Evolutionary conservation across 495 filamentous ascomycete genomes (phyloP), one percentile per base, ranked within the genome.

Genomic region (Aspergillus ostianus): DNA sequence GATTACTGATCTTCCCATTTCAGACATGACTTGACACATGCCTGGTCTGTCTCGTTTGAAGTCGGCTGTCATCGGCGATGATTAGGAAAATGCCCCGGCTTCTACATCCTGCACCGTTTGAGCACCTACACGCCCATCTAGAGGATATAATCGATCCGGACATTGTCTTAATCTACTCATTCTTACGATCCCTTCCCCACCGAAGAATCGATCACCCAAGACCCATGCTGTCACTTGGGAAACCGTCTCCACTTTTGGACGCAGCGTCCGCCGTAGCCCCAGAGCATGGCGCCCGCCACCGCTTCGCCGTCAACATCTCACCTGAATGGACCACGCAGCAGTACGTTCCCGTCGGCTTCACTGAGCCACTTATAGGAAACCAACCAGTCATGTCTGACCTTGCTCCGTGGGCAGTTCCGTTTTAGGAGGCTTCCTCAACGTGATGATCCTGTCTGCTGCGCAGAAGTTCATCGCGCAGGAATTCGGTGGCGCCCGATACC

Each of bases 281-380:
- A 17, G 58, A 62, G 23, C 27, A 54, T 47, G 64, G 58, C 20
- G 46, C 55, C 17, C 58, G 21, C 13, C 54, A 62, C 55, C 60
- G 53, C 23, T 68, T 64, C 45, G 17, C 30, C 12, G 58, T 58
- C 7, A 47, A 51, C 8, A 64, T 68, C 36, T 46, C 63, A n/a
- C 54, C 36, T 12, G 63, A 68, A 50, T 68, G 66, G 66, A 61
- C 59, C 21, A 65, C 63, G 4, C 66, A 68, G 52, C 62, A 65
- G 63, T 65, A 65, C 54, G 63, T 64, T 29, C 36, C 36, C 36
- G 36, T 41, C 36, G 13, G 36, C 36, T 41, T 41, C 36, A 12
- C 6, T 12, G 30, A 32, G 8, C 29, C 29, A 30, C 29, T 8
- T 30, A 30, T 30, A 30, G 29, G 4, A 4, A n/a, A n/a, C n/a